Evolutionary conservation across 2,329 filamentous ascomycete species (phyloP).

Genomic region (Keithomyces neogunnii): DNA sequence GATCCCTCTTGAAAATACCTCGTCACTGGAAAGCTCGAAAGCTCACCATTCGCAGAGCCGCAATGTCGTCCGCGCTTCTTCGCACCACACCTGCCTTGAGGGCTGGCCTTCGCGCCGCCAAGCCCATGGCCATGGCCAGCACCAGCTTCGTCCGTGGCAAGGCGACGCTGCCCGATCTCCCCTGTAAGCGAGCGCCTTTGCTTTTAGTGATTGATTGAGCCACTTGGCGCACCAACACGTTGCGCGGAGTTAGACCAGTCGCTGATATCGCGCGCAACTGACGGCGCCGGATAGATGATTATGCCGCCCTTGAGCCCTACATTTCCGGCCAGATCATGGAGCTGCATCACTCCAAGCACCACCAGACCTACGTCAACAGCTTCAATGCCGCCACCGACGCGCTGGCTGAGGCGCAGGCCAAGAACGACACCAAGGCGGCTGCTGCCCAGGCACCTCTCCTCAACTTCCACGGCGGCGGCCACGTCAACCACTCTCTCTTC

Average conservation of each 20-base stretch:
- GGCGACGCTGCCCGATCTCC: conserved; percentile 87
- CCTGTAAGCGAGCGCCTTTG: conserved; percentile 31
- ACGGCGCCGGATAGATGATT: conserved; percentile 61
- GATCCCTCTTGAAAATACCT: not conserved
- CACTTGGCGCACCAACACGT: not conserved
- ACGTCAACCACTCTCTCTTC: conserved; percentile 82
- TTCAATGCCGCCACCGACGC: conserved; percentile 76
- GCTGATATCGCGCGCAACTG: not conserved
- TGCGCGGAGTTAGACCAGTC: not conserved
- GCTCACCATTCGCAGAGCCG: conserved; percentile 11
- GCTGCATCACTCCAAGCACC: conserved; percentile 89
- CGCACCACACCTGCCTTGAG: conserved; percentile 60
- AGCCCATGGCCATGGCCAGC: conserved; percentile 55
- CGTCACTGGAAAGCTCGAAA: not conserved
- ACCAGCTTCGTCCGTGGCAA: conserved; percentile 77
- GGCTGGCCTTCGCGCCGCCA: conserved; percentile 60
- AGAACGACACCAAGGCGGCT: conserved; percentile 48
- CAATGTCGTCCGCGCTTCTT: conserved; percentile 70
- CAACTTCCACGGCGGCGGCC: conserved; percentile 77
- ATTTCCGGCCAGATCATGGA: conserved; percentile 94
- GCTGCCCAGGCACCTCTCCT: conserved; percentile 45
- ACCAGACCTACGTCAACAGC: conserved; percentile 86
- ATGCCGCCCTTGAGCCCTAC: conserved; percentile 79
- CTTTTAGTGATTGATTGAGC: not conserved
- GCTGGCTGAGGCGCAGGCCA: conserved; percentile 53